Evolutionary conservation across 1,284 basidiomycete genomes (phyloP), one percentile per base, ranked within the genome.

Genomic region (Cystobasidium sp.): DNA sequence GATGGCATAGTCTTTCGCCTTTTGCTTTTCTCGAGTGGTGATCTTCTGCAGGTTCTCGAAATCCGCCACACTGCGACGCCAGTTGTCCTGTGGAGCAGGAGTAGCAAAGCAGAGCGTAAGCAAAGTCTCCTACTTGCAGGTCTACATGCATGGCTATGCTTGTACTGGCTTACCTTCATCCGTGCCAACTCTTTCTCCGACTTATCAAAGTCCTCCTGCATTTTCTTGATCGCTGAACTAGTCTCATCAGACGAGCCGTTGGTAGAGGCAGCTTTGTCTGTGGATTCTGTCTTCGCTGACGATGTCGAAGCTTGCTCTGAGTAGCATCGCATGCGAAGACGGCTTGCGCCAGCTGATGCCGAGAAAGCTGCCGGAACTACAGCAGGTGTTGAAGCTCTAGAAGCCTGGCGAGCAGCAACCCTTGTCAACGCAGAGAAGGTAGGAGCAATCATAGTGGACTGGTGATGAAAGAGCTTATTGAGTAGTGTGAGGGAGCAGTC

Each of bases 21-120:
- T 92, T 81, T 91, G 88, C 85, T 93, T 94, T 84, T 99, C 96
- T 76, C 92, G 88, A 39, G 89, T 88, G 71, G 93, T 87, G 79
- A 95, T 93, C 75, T 94, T 90, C 82, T 95, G 93, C 64, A 97
- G 86, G 82, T 98, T 99, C 76, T 97, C 86, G 84, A 94, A 93
- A 85, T 99, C 96, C 77, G 96, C 97, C 75, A 80, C 70, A 63
- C 62, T 73, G 6, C 63, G 62, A 20, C 56, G 62, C 70, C 70
- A 73, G 24, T 66, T 73, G 43, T 73, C 70, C 70, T 73, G 51
- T 44, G 31, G 31, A n/a, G 12, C 10, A 49, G 65, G n/a, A 18
- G 31, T 12, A 55, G 22, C n/a, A 46, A 16, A 51, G 20, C 41
- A 44, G 18, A 22, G 39, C 49, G 14, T 51, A 8, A n/a, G 56